Evolutionary conservation across 1,139 yeast genomes (phyloP).

Genomic region (Pichia sp.): DNA sequence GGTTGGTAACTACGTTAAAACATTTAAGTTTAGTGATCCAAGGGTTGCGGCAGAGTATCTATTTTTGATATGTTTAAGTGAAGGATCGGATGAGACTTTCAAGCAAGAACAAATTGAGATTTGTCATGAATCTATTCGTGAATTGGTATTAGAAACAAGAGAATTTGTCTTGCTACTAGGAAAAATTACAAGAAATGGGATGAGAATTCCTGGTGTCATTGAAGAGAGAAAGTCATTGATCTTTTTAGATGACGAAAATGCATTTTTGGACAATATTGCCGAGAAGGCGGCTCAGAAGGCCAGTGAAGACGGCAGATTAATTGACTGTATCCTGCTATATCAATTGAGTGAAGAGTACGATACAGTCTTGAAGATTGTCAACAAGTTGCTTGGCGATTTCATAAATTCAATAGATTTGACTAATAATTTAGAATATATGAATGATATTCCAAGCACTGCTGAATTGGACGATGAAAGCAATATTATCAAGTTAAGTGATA

Average conservation of each 20-base stretch:
- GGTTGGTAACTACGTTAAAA: constrained; percentile 68
- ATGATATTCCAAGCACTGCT: constrained; percentile 29
- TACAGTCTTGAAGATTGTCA: constrained; percentile 74
- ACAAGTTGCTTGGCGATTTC: constrained; percentile 74
- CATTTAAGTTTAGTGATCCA: constrained; percentile 86
- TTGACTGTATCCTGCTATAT: constrained; percentile 80
- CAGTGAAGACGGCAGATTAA: constrained; percentile 85
- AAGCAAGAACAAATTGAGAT: constrained; percentile 46
- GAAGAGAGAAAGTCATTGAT: constrained; percentile 75
- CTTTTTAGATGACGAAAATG: constrained; percentile 49
- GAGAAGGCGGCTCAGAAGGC: constrained; percentile 84
- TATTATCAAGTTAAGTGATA: constrained; percentile 54
- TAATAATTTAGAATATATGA: constrained; percentile 48
- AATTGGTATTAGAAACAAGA: constrained; percentile 78
- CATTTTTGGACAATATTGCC: constrained; percentile 62
- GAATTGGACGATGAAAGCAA: constrained; percentile 36
- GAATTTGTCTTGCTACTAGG: constrained; percentile 82
- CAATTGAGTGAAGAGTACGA: constrained; percentile 87
- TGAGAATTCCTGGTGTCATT: constrained; percentile 76
- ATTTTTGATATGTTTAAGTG: constrained; percentile 59
- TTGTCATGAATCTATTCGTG: constrained; percentile 78
- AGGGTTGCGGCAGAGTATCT: constrained; percentile 87
- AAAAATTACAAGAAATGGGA: constrained; percentile 70
- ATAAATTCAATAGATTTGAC: constrained; percentile 64
- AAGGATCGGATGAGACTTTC: constrained; percentile 14